These are phyloP conservation scores for Ophiostoma piceae DNA, from an alignment of 2,329 filamentous ascomycete species.

Conservation along the genomic window DNA sequence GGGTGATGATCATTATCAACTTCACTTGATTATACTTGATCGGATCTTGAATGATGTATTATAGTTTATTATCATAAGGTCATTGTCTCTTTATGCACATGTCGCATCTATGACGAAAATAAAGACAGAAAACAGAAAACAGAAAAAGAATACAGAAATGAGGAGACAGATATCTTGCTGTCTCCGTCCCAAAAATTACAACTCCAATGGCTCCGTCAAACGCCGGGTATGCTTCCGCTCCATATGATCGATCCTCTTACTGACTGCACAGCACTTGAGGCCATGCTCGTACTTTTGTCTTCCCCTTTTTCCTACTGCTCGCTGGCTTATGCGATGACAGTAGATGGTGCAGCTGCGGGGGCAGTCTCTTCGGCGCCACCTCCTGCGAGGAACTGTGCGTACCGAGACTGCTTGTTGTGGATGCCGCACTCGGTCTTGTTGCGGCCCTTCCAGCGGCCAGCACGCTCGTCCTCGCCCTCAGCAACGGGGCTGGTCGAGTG, in stretches of 20 bases:
- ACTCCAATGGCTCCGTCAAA: conserved; percentile 15
- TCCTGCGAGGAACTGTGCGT: conserved; percentile 67
- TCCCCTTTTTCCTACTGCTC: neutral
- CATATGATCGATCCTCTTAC: neutral
- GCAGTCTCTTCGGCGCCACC: neutral
- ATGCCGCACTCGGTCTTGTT: conserved; percentile 97
- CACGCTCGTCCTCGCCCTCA: conserved; percentile 90
- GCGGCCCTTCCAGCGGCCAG: conserved; percentile 94
- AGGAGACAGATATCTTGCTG: neutral
- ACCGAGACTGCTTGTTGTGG: conserved; percentile 94
- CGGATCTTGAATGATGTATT: neutral
- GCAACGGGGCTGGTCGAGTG: conserved; percentile 89
- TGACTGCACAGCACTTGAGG: neutral
- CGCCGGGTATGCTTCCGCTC: conserved; percentile 17
- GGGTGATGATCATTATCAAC: neutral
- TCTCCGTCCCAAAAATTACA: neutral
- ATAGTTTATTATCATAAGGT: conserved; percentile 14
- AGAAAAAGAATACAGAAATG: conserved; percentile 2
- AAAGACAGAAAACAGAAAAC: neutral
- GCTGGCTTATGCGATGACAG: neutral
- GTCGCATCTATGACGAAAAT: neutral
- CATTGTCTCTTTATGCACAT: neutral
- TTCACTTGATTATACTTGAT: neutral
- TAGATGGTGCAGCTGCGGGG: neutral
- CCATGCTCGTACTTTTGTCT: neutral